phyloP scores from a whole-genome alignment of 345 rosid species.

The Brassica nigra region DNA sequence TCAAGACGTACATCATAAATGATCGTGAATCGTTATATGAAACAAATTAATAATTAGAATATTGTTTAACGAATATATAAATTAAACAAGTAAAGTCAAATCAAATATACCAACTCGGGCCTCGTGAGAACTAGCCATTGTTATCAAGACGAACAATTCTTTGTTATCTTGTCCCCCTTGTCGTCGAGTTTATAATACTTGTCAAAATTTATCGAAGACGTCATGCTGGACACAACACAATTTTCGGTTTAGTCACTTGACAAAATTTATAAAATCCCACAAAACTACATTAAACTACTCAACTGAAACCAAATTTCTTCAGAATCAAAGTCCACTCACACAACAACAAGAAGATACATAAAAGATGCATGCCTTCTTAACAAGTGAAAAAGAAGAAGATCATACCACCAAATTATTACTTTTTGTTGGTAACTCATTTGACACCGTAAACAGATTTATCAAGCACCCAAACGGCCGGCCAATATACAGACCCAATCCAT shows the following conservation, averaged over 20 bases:
- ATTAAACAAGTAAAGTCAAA: neutral
- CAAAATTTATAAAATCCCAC: neutral
- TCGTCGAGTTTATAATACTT: neutral
- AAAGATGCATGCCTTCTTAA: neutral
- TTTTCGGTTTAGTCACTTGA: neutral
- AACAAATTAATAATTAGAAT: neutral
- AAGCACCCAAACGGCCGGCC: slow-evolving; percentile 55
- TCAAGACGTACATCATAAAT: neutral
- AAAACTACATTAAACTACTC: neutral
- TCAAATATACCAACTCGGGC: neutral
- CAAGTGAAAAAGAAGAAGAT: slow-evolving; percentile 7
- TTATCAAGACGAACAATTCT: neutral
- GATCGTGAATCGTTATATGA: neutral
- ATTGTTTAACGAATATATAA: neutral
- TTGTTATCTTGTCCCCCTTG: neutral
- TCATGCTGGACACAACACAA: neutral
- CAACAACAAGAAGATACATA: neutral
- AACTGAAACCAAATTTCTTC: neutral
- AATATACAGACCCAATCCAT: slow-evolving; percentile 65
- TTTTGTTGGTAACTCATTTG: slow-evolving; percentile 1
- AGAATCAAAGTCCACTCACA: slow-evolving; percentile 3
- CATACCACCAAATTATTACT: neutral
- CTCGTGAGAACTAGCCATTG: neutral
- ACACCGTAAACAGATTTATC: slow-evolving; percentile 17
- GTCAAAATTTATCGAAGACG: neutral